Conservation (phyloP, 768 basidiomycete species). For the Rhizopogon salebrosus region DNA sequence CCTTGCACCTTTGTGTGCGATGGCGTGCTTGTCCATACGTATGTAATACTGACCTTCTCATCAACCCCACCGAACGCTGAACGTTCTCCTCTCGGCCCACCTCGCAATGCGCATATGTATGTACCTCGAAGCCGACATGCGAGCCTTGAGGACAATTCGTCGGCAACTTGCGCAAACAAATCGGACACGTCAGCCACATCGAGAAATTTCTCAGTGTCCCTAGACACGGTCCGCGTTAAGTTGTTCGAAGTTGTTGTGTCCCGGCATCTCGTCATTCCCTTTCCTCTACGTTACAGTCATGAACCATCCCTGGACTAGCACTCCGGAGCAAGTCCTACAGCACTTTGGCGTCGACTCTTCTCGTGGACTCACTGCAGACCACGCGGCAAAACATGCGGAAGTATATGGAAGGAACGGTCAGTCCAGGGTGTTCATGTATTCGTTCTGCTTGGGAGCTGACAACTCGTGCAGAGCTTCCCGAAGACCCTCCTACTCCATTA, state of each 20-base stretch:
- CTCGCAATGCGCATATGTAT: too few species aligned
- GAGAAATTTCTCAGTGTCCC: slow-evolving; percentile 1
- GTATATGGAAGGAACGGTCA: slow-evolving; percentile 85
- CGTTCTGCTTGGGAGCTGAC: neutral
- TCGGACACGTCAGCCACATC: slow-evolving; percentile 9
- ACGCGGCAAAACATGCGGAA: slow-evolving; percentile 68
- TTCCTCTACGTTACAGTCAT: slow-evolving; percentile 32
- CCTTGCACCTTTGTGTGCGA: neutral
- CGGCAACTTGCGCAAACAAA: slow-evolving; percentile 11
- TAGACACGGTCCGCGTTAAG: neutral
- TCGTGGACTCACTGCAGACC: slow-evolving; percentile 59
- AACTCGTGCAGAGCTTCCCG: slow-evolving; percentile 69
- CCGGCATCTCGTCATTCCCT: slow-evolving; percentile 4
- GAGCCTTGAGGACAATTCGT: neutral
- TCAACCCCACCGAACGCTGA: too few species aligned
- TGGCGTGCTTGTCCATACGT: neutral
- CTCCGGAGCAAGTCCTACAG: slow-evolving; percentile 62
- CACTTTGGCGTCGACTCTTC: slow-evolving; percentile 64
- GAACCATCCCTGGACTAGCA: slow-evolving; percentile 76
- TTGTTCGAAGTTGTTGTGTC: neutral
- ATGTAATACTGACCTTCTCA: too few species aligned
- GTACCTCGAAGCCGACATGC: too few species aligned
- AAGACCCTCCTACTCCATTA: slow-evolving; percentile 85
- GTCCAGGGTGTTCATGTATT: slow-evolving; percentile 9
- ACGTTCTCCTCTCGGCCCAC: too few species aligned